These are phyloP conservation scores for Leucogyrophana mollusca DNA, from an alignment of 768 basidiomycete genomes.

Conservation along the genomic window DNA sequence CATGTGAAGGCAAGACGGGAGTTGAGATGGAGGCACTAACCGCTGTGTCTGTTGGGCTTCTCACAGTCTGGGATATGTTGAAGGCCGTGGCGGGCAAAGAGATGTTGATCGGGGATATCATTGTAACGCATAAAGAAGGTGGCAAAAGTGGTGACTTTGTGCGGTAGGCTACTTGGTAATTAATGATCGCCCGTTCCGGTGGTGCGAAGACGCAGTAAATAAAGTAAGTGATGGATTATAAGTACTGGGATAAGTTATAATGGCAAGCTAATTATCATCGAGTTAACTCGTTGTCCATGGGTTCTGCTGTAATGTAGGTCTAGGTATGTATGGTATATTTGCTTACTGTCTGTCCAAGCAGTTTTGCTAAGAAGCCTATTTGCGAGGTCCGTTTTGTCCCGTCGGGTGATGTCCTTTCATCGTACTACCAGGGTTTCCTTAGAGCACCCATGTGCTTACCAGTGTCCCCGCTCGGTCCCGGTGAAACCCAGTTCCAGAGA, in stretches of 20 bases:
- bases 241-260: too few relatives aligned
- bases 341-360: too few relatives aligned
- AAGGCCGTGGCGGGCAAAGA: slow-evolving; percentile 88
- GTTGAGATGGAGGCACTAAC: slow-evolving; percentile 94
- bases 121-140: slow-evolving; percentile 67
- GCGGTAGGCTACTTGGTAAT: too few relatives aligned
- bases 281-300: too few relatives aligned
- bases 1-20: slow-evolving; percentile 79
- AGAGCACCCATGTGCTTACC: slow-evolving; percentile 35
- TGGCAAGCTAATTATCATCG: too few relatives aligned
- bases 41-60: slow-evolving; percentile 72
- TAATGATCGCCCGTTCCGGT: too few relatives aligned
- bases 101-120: slow-evolving; percentile 74
- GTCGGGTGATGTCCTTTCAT: background rate
- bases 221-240: too few relatives aligned
- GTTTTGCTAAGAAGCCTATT: too few relatives aligned
- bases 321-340: too few relatives aligned
- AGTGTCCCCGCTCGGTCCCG: slow-evolving; percentile 48
- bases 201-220: too few relatives aligned
- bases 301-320: too few relatives aligned
- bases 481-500: slow-evolving; percentile 55
- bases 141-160: slow-evolving; percentile 74
- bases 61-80: slow-evolving; percentile 94
- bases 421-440: background rate
- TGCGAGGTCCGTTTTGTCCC: too few relatives aligned